Evolutionary conservation across 1,284 basidiomycete genomes (phyloP).

Genomic region (Cerioporus squamosus): DNA sequence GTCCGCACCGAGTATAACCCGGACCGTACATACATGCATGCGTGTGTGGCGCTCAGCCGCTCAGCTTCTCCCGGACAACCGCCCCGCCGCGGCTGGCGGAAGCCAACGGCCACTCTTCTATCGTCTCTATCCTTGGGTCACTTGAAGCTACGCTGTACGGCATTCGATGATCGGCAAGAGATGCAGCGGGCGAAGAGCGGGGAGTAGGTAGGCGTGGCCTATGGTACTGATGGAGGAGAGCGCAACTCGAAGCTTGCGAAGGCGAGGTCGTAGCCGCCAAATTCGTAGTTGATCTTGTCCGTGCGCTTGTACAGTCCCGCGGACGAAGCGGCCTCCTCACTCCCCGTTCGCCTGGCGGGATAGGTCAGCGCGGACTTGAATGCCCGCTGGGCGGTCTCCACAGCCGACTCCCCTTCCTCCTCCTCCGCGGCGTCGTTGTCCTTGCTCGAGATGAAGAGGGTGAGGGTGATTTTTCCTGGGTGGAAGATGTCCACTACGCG

Average conservation of each 20-base stretch:
- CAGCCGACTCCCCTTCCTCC: slow-evolving; percentile 53
- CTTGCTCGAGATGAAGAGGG: slow-evolving; percentile 87
- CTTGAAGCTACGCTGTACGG: slow-evolving; percentile 6
- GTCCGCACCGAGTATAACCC: slow-evolving; percentile 18
- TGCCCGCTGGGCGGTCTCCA: slow-evolving; percentile 71
- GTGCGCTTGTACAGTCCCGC: slow-evolving; percentile 68
- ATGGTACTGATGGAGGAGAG: slow-evolving; percentile 14
- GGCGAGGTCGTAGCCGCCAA: slow-evolving; percentile 93
- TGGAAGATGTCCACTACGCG: slow-evolving; percentile 94
- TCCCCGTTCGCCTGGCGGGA: slow-evolving; percentile 15
- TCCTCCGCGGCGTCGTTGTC: slow-evolving; percentile 54
- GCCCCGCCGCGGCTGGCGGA: not conserved
- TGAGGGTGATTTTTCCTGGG: slow-evolving; percentile 86
- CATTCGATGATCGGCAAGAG: slow-evolving; percentile 6
- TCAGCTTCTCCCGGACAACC: not conserved
- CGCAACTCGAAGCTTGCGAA: slow-evolving; percentile 85
- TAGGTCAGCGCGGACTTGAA: slow-evolving; percentile 64
- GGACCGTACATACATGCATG: slow-evolving; percentile 17
- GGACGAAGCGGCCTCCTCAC: slow-evolving; percentile 17
- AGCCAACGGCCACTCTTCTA: not conserved
- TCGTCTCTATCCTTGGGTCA: not conserved
- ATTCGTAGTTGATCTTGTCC: slow-evolving; percentile 98
- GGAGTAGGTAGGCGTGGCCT: not conserved
- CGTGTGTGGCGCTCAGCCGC: slow-evolving; percentile 13
- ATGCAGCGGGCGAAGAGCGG: not conserved